Evolutionary conservation across 2,329 filamentous ascomycete species (phyloP).

Genomic region (Pseudocercospora musae): DNA sequence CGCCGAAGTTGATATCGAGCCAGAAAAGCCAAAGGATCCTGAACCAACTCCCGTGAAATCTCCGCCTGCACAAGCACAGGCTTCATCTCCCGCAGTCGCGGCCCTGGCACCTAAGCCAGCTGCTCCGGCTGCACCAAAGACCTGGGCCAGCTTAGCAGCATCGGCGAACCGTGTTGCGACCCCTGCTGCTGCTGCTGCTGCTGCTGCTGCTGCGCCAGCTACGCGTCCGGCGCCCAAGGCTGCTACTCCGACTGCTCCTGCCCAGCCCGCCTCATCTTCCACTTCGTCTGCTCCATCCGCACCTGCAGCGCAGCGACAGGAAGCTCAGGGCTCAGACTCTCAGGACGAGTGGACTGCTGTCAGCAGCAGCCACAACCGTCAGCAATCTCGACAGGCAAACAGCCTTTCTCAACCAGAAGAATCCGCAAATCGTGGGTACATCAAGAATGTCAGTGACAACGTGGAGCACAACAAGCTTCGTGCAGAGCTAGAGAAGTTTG

Average conservation of each 20-base stretch:
- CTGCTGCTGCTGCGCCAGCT: constrained; percentile 34
- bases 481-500: constrained; percentile 66
- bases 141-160: constrained; percentile 70
- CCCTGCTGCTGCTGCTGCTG: constrained; percentile 36
- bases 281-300: constrained; percentile 31
- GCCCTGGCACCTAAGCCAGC: constrained; percentile 54
- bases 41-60: constrained; percentile 53
- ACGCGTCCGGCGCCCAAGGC: constrained; percentile 26
- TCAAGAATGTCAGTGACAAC: constrained; percentile 93
- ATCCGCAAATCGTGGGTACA: constrained; percentile 78
- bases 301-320: constrained; percentile 36
- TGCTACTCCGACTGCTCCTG: constrained; percentile 25
- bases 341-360: constrained; percentile 87
- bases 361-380: constrained; percentile 72
- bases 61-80: constrained; percentile 39
- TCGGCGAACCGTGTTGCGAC: constrained; percentile 46
- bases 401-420: constrained; percentile 65
- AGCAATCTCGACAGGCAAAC: constrained; percentile 64
- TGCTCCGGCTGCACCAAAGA: constrained; percentile 53
- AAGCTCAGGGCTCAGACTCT: constrained; percentile 46
- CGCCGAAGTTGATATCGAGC: constrained; percentile 42
- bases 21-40: constrained; percentile 60
- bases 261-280: constrained; percentile 28
- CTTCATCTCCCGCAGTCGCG: constrained; percentile 53
- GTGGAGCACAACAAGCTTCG: constrained; percentile 72